Base-by-base conservation (phyloP, 805 yeast genomes). In the Teunomyces kruisii region DNA sequence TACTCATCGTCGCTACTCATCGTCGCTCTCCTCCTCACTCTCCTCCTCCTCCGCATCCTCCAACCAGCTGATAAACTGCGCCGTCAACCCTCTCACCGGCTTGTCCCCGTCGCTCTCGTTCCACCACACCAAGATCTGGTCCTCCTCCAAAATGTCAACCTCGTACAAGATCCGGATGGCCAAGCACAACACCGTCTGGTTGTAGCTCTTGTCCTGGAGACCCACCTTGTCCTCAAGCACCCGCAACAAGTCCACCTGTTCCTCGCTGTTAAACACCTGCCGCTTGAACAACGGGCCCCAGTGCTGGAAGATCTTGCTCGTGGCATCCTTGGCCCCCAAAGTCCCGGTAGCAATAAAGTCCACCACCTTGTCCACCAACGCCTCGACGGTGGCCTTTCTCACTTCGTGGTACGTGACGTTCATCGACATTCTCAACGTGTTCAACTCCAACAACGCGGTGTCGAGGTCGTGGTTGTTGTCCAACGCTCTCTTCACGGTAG, bases 361-460 rank as follows among this genome's bases (percentile, higher is more conserved):
- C 42, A 80, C 74, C 9, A 88, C 80, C 57, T 94, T 78, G 35
- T 73, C 71, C 36, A 89, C 56, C 57, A 94, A 71, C 0, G 97
- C 94, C 31, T 75, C 74, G 29, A 82, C 72, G 0, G 96, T 88
- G 4, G 96, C 96, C 26, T 72, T 66, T 61, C 97, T 80, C 10
- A 94, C 97, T 59, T 91, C 96, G 57, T 88, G 95, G 65, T 94
- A 92, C 0, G 94, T 79, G 13, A 90, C 99, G 62, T 94, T 89
- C 94, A 91, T 86, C 57, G 97, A 88, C 99, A 94, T 92, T 68
- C 98, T 79, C 59, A 94, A 75, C 0, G 99, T 94, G 62, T 92
- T 92, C 57, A 94, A 78, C 68, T 94, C 99, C 48, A 94, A 71
- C 51, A 89, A 69, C 0, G 99, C 97, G 10, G 96, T 91, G 61